A percentile compares a stretch with the other conserved stretches of the same genome.
phyloP scores from a whole-genome alignment of 495 filamentous ascomycete species.

The Hypoxylon lenormandii region DNA sequence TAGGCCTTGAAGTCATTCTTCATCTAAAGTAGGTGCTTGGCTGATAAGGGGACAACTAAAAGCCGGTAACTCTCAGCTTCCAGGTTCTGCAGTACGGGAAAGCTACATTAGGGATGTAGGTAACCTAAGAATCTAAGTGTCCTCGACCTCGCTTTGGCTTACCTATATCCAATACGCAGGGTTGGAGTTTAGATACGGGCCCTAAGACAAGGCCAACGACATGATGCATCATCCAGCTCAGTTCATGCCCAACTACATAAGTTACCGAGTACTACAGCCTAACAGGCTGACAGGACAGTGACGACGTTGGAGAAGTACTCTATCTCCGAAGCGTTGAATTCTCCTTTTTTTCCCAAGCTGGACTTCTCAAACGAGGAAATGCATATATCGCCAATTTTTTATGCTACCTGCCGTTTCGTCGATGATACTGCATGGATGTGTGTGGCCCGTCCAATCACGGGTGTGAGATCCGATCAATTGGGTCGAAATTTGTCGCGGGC shows the following conservation, averaged over 20 bases:
- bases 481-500: conserved; percentile 36
- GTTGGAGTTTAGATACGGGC: conserved; percentile 16
- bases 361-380: conserved; percentile 36
- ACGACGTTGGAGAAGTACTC: conserved; percentile 3
- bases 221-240: conserved; percentile 11
- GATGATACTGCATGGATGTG: conserved; percentile 27
- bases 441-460: conserved; percentile 23
- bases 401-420: conserved; percentile 40
- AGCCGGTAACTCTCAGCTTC: conserved; percentile 16
- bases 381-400: conserved; percentile 31
- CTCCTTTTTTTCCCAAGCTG: conserved; percentile 28
- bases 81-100: background rate
- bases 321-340: conserved; percentile 15
- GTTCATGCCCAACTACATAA: conserved; percentile 35
- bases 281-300: conserved; percentile 10
- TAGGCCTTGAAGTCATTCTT: no score
- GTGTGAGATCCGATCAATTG: conserved; percentile 43
- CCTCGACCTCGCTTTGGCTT: conserved; percentile 2
- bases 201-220: conserved; percentile 8
- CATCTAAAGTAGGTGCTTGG: conserved; percentile 14
- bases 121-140: background rate
- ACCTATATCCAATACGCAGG: conserved; percentile 15
- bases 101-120: background rate
- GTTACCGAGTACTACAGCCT: conserved; percentile 25
- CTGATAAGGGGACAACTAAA: conserved; percentile 9